Evolutionary conservation across 2,329 filamentous ascomycete species (phyloP).

Genomic region (Talaromyces sp.): DNA sequence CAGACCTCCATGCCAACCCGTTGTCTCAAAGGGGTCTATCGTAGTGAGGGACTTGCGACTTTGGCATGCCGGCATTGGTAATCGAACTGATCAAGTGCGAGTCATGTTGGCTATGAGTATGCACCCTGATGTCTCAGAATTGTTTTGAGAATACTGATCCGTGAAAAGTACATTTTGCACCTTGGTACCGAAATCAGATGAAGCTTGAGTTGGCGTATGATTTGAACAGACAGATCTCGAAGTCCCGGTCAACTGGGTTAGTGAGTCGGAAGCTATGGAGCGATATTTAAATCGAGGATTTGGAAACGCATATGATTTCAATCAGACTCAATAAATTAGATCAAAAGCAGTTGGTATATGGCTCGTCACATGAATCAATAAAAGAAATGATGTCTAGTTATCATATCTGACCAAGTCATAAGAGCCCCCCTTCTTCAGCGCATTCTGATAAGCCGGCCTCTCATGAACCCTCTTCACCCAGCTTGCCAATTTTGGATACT

Average conservation of each 20-base stretch:
- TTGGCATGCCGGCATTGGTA: constrained; percentile 64
- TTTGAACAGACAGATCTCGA: constrained; percentile 47
- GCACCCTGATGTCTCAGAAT: not conserved
- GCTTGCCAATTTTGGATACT: constrained; percentile 30
- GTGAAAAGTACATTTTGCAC: constrained; percentile 51
- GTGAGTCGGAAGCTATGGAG: constrained; percentile 24
- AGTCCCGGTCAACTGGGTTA: constrained; percentile 51
- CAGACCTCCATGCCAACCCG: constrained; percentile 49
- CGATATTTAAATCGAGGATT: constrained; percentile 47
- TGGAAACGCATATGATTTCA: not conserved
- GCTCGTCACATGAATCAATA: not conserved
- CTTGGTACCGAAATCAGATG: constrained; percentile 59
- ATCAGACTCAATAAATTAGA: not conserved
- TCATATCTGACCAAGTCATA: constrained; percentile 27
- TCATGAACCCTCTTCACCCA: constrained; percentile 31
- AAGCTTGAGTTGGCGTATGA: constrained; percentile 52
- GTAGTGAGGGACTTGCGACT: constrained; percentile 53
- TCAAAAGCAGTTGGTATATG: not conserved
- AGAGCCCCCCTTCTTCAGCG: constrained; percentile 30
- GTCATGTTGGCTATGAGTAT: constrained; percentile 57
- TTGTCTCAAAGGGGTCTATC: constrained; percentile 30
- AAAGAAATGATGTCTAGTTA: not conserved
- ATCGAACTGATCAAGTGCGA: constrained; percentile 48
- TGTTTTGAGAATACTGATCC: not conserved
- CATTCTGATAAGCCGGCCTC: constrained; percentile 31